Base-by-base conservation (phyloP, 768 basidiomycete species). In the Russula griseocarnosa region DNA sequence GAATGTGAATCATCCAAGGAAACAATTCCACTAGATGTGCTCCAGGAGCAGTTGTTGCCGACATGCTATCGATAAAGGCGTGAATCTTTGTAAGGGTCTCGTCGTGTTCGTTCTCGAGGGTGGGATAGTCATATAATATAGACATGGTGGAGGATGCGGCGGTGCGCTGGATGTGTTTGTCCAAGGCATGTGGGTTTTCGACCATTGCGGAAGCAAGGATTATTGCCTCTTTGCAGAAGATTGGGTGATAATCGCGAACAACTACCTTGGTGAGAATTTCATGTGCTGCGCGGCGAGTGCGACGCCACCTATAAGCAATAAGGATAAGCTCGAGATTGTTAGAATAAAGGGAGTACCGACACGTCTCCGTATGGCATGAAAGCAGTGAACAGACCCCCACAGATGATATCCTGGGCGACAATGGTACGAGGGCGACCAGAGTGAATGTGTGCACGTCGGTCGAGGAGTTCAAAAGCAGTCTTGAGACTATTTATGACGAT, bases 391-490 rank as follows among this genome's bases (percentile, higher is more conserved):
- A 73, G 58, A 1, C 75, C 72, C 16, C 76, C 71, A 9, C 72
- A 70, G 46, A 77, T 62, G 36, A 75, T 63, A 18, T 78, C 74
- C 22, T 65, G 51, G 1, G 66, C 70, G 22, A 77, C 70, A 36
- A 76, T 74, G 53, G 66, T 52, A 34, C 60, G 61, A 4, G 74
- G 73, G 5, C 74, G 64, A 34, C 66, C 66, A 5, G 71, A 73
- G 61, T 73, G 74, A 40, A 72, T 69, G 14, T 42, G 54, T 28
- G 66, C 66, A 18, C 75, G 73, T 44, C 74, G 74, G 22, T 78
- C 76, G 18, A 80, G 69, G 11, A 81, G 70, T 11, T 81, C 80
- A 8, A 51, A 58, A 1, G 73, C 75, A 20, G 71, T 68, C 53
- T 70, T 69, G 50, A 70, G 69, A 28, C 69, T 71, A 66, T 76